A percentile compares a stretch with the other conserved stretches of the same genome.
Evolutionary conservation across 2,329 filamentous ascomycete species (phyloP).

Genomic region (Xylaria sp.): DNA sequence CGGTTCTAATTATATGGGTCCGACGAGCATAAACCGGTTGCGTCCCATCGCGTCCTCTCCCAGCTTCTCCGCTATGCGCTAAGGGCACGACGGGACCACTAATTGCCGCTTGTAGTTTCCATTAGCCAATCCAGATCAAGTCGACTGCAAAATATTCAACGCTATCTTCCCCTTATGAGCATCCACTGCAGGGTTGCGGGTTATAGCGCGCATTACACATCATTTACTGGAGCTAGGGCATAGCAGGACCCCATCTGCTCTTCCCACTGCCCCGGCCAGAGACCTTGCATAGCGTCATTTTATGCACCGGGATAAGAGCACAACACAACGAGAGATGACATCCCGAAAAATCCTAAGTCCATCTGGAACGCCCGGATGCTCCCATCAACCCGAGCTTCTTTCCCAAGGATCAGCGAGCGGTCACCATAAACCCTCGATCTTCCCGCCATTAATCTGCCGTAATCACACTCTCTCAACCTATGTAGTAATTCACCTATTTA

Average conservation of each 20-base stretch:
- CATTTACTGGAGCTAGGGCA: conserved; percentile 24
- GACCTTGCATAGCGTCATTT: conserved; percentile 41
- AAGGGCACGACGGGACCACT: conserved; percentile 15
- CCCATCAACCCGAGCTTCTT: conserved; percentile 33
- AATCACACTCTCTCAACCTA: background rate
- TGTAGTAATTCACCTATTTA: conserved; percentile 4
- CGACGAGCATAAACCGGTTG: conserved; percentile 43
- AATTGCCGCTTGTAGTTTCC: conserved; percentile 1
- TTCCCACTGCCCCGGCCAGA: conserved; percentile 15
- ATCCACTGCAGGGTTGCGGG: conserved; percentile 7
- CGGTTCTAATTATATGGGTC: conserved; percentile 9
- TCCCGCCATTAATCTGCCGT: background rate
- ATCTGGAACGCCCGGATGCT: conserved; percentile 17
- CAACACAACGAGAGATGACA: background rate
- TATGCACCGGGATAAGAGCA: conserved; percentile 30
- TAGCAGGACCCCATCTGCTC: background rate
- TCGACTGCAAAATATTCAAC: conserved; percentile 25
- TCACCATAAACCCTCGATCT: conserved; percentile 18
- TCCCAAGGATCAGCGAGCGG: conserved; percentile 8
- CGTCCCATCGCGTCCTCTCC: conserved; percentile 36
- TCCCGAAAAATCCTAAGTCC: conserved; percentile 34
- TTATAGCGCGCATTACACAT: conserved; percentile 11
- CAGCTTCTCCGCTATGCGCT: conserved; percentile 35
- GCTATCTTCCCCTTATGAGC: conserved; percentile 14
- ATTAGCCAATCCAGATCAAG: conserved; percentile 33